Evolutionary conservation across 495 filamentous ascomycete species (phyloP).

Genomic region (Cairneyella variabilis): DNA sequence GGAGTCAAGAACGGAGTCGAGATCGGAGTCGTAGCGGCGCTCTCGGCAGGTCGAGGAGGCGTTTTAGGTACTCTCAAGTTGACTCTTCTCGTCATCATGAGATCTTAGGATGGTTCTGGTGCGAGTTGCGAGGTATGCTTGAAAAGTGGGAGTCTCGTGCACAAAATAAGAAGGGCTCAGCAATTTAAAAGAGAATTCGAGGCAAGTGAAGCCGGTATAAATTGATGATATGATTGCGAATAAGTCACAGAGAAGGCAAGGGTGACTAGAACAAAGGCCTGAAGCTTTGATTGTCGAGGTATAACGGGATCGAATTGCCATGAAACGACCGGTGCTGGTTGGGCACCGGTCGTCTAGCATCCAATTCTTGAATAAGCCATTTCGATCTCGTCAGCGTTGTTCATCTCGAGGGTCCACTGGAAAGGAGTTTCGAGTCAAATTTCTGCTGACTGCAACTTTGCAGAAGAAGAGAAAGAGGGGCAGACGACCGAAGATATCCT

Average conservation of each 20-base stretch:
- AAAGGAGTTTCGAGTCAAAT: slow-evolving; percentile 54
- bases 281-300: slow-evolving; percentile 29
- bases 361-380: slow-evolving; percentile 55
- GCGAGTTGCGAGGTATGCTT: neutral
- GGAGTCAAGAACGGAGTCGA: slow-evolving; percentile 33
- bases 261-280: neutral
- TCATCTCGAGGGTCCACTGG: slow-evolving; percentile 41
- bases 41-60: slow-evolving; percentile 1
- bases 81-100: slow-evolving; percentile 3
- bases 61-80: slow-evolving; percentile 1
- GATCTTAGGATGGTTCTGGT: neutral
- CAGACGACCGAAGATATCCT: no score
- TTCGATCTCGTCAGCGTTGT: slow-evolving; percentile 57
- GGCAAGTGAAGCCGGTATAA: neutral
- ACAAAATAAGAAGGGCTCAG: neutral
- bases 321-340: slow-evolving; percentile 14
- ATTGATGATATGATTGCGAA: slow-evolving; percentile 8
- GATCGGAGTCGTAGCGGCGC: slow-evolving; percentile 22
- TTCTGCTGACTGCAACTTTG: slow-evolving; percentile 67
- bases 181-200: neutral
- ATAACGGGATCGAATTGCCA: slow-evolving; percentile 37
- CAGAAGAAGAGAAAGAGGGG: slow-evolving; percentile 31
- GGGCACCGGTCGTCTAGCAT: slow-evolving; percentile 19
- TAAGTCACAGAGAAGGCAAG: slow-evolving; percentile 6
- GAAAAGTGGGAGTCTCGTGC: slow-evolving; percentile 8